These are phyloP conservation scores for Cunninghamia lanceolata DNA, from an alignment of 75 land plant genomes.

Conservation along the genomic window DNA sequence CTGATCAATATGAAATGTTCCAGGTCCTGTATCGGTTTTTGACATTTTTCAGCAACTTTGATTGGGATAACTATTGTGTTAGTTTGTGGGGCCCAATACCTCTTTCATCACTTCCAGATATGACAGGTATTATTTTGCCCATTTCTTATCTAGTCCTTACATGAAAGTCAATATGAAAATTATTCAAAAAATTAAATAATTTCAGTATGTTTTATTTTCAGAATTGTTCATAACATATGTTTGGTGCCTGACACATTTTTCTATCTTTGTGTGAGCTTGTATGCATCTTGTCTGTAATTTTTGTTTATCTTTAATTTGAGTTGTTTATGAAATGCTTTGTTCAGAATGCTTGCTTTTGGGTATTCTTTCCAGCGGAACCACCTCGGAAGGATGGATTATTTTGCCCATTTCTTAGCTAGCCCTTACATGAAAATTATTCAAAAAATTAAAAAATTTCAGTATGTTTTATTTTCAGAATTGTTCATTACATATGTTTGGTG, in stretches of 20 bases:
- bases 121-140: conserved; percentile 43
- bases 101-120: conserved; percentile 74
- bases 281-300: not conserved
- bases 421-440: not conserved
- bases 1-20: conserved; percentile 1
- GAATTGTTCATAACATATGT: not conserved
- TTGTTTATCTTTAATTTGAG: not conserved
- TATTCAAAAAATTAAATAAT: not conserved
- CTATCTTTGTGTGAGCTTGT: not conserved
- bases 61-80: conserved; percentile 95
- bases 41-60: conserved; percentile 95
- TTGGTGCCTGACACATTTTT: not conserved
- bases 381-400: conserved; percentile 52
- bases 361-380: conserved; percentile 63
- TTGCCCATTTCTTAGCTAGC: not conserved
- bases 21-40: conserved; percentile 94
- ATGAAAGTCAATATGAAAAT: not conserved
- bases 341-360: not conserved
- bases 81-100: conserved; percentile 97
- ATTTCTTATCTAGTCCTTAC: not conserved
- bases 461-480: not conserved
- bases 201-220: not conserved
- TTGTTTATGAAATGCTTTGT: not conserved
- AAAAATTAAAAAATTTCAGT: not conserved
- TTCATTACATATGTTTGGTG: not conserved